These are phyloP conservation scores for Persicaria maculosa DNA, from an alignment of 148 eudicot genomes.

Conservation along the genomic window DNA sequence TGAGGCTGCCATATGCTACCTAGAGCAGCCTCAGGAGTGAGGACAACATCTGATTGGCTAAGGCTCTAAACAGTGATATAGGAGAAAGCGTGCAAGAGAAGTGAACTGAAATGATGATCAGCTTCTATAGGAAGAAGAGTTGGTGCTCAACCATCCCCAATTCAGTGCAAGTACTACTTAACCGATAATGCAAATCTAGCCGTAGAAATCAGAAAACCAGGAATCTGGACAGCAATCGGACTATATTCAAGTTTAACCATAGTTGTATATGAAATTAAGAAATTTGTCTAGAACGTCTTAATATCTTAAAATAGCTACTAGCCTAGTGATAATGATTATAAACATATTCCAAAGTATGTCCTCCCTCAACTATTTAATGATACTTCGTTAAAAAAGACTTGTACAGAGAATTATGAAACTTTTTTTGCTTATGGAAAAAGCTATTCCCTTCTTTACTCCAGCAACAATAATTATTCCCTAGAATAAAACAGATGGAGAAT, in stretches of 20 bases:
- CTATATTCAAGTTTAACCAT: not conserved
- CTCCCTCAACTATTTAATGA: too few relatives aligned
- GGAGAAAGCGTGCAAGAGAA: not conserved
- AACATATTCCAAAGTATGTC: too few relatives aligned
- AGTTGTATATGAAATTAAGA: not conserved
- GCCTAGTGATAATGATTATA: too few relatives aligned
- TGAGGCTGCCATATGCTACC: not conserved
- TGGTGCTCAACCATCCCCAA: not conserved
- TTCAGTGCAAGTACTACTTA: not conserved
- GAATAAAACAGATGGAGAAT: not conserved
- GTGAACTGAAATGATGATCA: not conserved
- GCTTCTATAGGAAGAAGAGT: not conserved
- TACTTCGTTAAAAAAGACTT: too few relatives aligned
- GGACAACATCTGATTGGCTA: not conserved
- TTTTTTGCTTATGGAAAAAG: too few relatives aligned
- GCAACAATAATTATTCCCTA: not conserved
- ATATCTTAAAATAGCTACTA: not conserved
- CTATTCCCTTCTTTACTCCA: not conserved
- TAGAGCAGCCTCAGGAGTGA: not conserved
- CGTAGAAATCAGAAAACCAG: not conserved
- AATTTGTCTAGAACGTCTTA: not conserved
- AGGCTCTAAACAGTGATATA: not conserved
- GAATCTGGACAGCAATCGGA: not conserved
- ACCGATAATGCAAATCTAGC: not conserved
- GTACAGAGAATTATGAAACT: too few relatives aligned